These are phyloP conservation scores for Pythium vanterpoolii DNA, from an alignment of 352 stramenopile genomes.

Conservation along the genomic window DNA sequence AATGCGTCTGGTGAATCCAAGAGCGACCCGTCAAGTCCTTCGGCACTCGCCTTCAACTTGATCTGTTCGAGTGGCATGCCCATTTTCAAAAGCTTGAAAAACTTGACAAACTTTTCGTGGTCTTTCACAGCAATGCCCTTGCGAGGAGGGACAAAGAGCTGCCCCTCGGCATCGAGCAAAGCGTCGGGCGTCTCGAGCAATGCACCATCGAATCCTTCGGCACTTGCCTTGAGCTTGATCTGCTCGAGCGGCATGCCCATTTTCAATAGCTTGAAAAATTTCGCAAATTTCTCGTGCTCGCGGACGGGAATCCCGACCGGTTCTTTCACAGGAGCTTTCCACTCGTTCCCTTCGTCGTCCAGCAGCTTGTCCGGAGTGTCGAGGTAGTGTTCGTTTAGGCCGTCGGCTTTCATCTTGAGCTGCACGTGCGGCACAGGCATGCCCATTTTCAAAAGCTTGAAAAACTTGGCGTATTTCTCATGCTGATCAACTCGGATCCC, in stretches of 20 bases:
- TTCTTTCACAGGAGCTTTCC: constrained; percentile 25
- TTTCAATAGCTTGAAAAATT: constrained; percentile 95
- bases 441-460: constrained; percentile 95
- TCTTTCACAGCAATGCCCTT: constrained; percentile 54
- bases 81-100: constrained; percentile 83
- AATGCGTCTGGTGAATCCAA: constrained; percentile 66
- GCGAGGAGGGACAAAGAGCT: constrained; percentile 27
- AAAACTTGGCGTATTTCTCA: constrained; percentile 87
- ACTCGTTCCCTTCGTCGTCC: constrained; percentile 58
- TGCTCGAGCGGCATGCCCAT: constrained; percentile 87
- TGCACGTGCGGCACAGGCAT: constrained; percentile 92
- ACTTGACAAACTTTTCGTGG: constrained; percentile 72
- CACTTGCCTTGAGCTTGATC: constrained; percentile 84
- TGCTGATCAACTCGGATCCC: constrained; percentile 60
- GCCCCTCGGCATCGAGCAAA: constrained; percentile 51
- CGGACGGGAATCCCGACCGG: constrained; percentile 52
- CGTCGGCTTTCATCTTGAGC: constrained; percentile 92
- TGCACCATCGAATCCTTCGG: constrained; percentile 49
- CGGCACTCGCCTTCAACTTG: constrained; percentile 66
- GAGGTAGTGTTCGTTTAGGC: constrained; percentile 85
- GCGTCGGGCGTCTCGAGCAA: constrained; percentile 57
- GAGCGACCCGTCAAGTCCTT: constrained; percentile 88
- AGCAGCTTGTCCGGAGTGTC: constrained; percentile 65
- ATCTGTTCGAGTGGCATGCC: constrained; percentile 80
- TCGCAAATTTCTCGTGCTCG: constrained; percentile 89